These are phyloP conservation scores for Arabidopsis lyrata DNA, from an alignment of 441 rosid genomes.

Conservation along the genomic window DNA sequence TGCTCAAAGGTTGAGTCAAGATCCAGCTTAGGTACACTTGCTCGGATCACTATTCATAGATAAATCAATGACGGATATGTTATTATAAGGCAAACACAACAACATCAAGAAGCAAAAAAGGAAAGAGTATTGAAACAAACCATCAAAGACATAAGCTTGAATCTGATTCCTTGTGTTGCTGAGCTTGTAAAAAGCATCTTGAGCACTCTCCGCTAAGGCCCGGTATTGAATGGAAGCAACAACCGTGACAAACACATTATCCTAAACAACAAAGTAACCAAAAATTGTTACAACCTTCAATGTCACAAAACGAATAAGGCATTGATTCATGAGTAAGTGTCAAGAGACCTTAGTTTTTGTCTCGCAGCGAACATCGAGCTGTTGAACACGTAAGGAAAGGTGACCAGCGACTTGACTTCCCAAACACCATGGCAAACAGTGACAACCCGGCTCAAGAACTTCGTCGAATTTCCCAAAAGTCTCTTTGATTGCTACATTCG, in stretches of 20 bases:
- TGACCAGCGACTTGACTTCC: conserved; percentile 79
- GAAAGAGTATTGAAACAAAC: conserved; percentile 31
- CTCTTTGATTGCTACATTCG: conserved; percentile 78
- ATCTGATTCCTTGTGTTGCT: conserved; percentile 56
- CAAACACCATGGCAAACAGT: conserved; percentile 81
- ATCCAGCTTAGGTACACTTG: conserved; percentile 58
- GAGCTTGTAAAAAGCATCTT: conserved; percentile 62
- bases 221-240: conserved; percentile 64
- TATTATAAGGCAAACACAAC: not conserved
- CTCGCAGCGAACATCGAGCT: conserved; percentile 69
- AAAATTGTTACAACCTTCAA: conserved; percentile 12
- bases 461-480: conserved; percentile 81
- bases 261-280: conserved; percentile 42
- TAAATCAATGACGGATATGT: not conserved
- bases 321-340: not conserved
- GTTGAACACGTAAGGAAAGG: conserved; percentile 80
- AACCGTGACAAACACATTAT: conserved; percentile 62
- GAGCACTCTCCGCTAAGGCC: conserved; percentile 51
- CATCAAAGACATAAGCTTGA: conserved; percentile 67
- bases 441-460: conserved; percentile 87
- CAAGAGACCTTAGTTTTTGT: conserved; percentile 74
- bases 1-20: conserved; percentile 63
- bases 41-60: conserved; percentile 54
- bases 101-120: not conserved
- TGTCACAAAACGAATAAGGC: not conserved